Conservation (phyloP, 441 rosid species). For the Erodium texanum region DNA sequence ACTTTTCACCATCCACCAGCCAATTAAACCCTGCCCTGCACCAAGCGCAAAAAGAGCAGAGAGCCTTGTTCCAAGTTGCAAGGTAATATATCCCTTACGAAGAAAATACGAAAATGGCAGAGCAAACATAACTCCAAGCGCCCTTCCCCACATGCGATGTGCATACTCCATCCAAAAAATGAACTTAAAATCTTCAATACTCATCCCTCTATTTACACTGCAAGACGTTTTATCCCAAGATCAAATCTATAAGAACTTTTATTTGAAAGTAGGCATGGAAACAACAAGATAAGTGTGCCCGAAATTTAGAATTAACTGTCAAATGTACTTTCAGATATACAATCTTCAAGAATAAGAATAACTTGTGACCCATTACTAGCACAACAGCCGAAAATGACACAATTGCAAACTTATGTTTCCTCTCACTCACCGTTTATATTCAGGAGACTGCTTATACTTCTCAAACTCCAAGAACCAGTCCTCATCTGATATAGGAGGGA, state of each 20-base stretch:
- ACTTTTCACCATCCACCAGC: constrained; percentile 99
- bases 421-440: constrained; percentile 65
- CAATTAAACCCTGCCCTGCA: constrained; percentile 93
- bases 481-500: constrained; percentile 73
- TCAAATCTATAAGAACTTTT: too few species aligned
- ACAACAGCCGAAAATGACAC: too few species aligned
- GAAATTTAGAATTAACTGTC: neutral
- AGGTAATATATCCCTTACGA: constrained; percentile 73
- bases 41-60: constrained; percentile 80
- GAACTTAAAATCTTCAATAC: constrained; percentile 79
- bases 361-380: constrained; percentile 1
- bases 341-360: neutral
- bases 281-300: neutral
- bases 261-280: neutral
- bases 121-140: constrained; percentile 82
- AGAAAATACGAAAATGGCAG: constrained; percentile 88
- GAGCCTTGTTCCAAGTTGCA: constrained; percentile 69
- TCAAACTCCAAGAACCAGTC: constrained; percentile 79
- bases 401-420: too few species aligned
- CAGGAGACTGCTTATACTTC: constrained; percentile 78
- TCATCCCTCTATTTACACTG: constrained; percentile 94
- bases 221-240: constrained; percentile 9
- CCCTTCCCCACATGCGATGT: constrained; percentile 99
- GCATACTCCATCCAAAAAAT: constrained; percentile 98
- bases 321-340: neutral